Evolutionary conservation across 306 rosid genomes (phyloP).

Genomic region (Glycine soja): DNA sequence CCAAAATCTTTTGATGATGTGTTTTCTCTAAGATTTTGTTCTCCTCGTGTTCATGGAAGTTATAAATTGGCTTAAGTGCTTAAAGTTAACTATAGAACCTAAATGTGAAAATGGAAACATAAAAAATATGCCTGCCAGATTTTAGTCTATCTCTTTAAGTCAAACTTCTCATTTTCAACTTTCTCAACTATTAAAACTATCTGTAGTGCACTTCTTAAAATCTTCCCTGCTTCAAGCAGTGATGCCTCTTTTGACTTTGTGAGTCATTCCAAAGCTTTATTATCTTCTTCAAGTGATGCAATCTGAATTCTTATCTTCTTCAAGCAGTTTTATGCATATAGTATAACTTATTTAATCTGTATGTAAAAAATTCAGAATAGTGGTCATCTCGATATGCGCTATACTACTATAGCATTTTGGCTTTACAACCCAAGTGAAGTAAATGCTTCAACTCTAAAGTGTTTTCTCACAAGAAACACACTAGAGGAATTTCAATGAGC

Average conservation of each 20-base stretch:
- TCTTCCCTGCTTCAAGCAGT: slow-evolving; percentile 89
- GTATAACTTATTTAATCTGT: too few relatives aligned
- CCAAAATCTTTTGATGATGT: slow-evolving; percentile 85
- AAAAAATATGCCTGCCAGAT: slow-evolving; percentile 78
- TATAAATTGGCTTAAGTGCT: slow-evolving; percentile 27
- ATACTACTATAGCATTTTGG: too few relatives aligned
- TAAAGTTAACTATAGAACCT: slow-evolving; percentile 4
- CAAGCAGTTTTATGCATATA: too few relatives aligned
- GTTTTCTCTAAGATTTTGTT: slow-evolving; percentile 88
- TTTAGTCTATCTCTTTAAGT: slow-evolving; percentile 94
- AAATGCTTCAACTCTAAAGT: too few relatives aligned
- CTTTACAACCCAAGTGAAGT: too few relatives aligned
- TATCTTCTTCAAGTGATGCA: slow-evolving; percentile 77
- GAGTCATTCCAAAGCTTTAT: slow-evolving; percentile 82
- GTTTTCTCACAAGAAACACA: too few relatives aligned
- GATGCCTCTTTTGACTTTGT: slow-evolving; percentile 87
- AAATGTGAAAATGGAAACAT: slow-evolving; percentile 36
- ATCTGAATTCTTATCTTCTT: slow-evolving; percentile 52
- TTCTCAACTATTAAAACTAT: slow-evolving; percentile 95
- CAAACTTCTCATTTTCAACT: slow-evolving; percentile 91
- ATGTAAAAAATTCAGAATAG: too few relatives aligned
- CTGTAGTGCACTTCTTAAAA: slow-evolving; percentile 81
- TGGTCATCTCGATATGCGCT: too few relatives aligned
- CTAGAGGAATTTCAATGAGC: too few relatives aligned
- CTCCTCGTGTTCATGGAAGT: slow-evolving; percentile 75